Conservation (phyloP, 768 basidiomycete species). For the Lactarius sanguifluus region DNA sequence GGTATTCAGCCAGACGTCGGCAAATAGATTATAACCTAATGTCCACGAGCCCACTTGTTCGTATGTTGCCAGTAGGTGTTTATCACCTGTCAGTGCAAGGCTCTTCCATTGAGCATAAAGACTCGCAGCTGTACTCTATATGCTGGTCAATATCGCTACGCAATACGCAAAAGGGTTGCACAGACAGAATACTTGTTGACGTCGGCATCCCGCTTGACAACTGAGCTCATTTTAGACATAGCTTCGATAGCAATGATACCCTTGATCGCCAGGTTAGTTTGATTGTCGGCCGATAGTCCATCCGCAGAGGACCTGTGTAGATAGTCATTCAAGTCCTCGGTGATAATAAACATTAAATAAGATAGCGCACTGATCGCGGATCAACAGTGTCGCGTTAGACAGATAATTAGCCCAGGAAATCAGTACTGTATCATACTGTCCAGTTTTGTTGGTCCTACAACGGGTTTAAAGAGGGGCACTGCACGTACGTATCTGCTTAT, state of each 20-base stretch:
- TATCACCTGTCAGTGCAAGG: slow-evolving; percentile 15
- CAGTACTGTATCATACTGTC: slow-evolving; percentile 32
- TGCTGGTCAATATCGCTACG: neutral
- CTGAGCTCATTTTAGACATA: slow-evolving; percentile 54
- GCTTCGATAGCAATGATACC: slow-evolving; percentile 66
- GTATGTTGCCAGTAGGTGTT: slow-evolving; percentile 12
- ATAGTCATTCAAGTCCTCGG: slow-evolving; percentile 5
- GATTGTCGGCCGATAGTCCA: slow-evolving; percentile 41
- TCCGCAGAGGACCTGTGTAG: slow-evolving; percentile 25
- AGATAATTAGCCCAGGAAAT: slow-evolving; percentile 37
- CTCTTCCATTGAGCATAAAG: slow-evolving; percentile 24
- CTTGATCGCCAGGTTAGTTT: slow-evolving; percentile 73
- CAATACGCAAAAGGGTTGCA: neutral
- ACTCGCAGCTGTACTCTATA: neutral
- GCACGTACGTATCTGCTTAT: slow-evolving; percentile 30
- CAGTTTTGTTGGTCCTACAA: neutral
- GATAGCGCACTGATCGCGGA: slow-evolving; percentile 49
- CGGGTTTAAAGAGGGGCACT: too few relatives aligned
- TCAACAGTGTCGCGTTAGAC: slow-evolving; percentile 45
- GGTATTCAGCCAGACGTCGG: slow-evolving; percentile 55
- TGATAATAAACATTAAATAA: slow-evolving; percentile 44
- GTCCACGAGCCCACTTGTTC: slow-evolving; percentile 46
- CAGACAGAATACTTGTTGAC: slow-evolving; percentile 33
- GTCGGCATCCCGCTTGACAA: slow-evolving; percentile 29
- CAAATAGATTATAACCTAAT: slow-evolving; percentile 61